Percentiles rank a stretch among this genome's conserved stretches.
Conservation (phyloP, 495 filamentous ascomycete species). For the Neurospora africana region DNA sequence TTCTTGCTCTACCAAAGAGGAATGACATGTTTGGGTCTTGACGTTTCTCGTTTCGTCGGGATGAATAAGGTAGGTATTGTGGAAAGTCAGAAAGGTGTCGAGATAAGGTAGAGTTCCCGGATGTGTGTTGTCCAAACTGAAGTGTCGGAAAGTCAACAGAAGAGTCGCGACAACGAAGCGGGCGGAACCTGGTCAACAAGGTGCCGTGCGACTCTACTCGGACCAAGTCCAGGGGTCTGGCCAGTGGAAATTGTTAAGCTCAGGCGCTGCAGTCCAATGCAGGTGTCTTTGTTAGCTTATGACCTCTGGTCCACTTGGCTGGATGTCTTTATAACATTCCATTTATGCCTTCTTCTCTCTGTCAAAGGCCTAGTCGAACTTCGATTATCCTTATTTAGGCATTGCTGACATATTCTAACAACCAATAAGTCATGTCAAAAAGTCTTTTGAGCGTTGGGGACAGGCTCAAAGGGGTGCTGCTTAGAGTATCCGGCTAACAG, state of each 20-base stretch:
- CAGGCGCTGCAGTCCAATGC: background rate
- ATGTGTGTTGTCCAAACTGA: background rate
- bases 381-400: too few species aligned
- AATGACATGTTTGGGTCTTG: constrained; percentile 64
- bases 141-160: background rate
- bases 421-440: too few species aligned
- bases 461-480: background rate
- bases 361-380: background rate
- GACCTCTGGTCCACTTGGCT: background rate
- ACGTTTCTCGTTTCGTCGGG: too few species aligned
- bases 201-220: background rate
- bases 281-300: background rate
- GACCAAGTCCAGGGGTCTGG: background rate
- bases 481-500: background rate
- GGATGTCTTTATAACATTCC: background rate
- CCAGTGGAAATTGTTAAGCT: background rate
- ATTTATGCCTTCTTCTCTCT: background rate
- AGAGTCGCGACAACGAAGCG: background rate
- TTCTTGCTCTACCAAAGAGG: constrained; percentile 68
- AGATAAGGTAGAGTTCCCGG: background rate
- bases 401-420: too few species aligned
- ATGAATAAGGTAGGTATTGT: background rate
- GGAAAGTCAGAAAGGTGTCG: background rate
- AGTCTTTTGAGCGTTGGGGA: background rate
- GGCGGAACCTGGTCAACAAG: background rate